Evolutionary conservation across 345 rosid genomes (phyloP).

Genomic region (Melastoma malabathricum): DNA sequence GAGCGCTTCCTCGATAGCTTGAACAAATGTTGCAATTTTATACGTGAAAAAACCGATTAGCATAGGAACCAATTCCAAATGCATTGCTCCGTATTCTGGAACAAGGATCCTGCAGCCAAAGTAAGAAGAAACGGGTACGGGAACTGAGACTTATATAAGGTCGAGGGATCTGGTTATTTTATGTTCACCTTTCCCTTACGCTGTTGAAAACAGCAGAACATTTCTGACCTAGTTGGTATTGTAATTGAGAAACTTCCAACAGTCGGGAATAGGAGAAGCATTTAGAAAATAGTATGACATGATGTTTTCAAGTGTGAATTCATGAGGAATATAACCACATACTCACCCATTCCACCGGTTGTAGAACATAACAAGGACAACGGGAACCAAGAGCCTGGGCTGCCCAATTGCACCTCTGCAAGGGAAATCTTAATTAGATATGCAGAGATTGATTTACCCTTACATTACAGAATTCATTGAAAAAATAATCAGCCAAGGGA

Average conservation of each 20-base stretch:
- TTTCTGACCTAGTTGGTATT: too few species aligned
- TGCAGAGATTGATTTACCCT: too few species aligned
- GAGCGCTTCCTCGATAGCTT: conserved; percentile 70
- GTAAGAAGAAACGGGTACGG: too few species aligned
- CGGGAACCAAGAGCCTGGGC: conserved; percentile 87
- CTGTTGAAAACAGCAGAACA: too few species aligned
- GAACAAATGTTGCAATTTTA: conserved; percentile 79
- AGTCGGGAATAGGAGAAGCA: too few species aligned
- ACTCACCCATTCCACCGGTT: conserved; percentile 87
- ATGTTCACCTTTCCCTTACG: too few species aligned
- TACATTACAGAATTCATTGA: neutral
- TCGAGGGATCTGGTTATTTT: too few species aligned
- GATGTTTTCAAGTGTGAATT: too few species aligned
- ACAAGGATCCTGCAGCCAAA: conserved; percentile 53
- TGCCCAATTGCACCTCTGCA: conserved; percentile 76
- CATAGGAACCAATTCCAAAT: conserved; percentile 75
- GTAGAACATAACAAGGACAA: conserved; percentile 76
- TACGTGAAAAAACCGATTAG: conserved; percentile 88
- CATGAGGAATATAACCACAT: conserved; percentile 22
- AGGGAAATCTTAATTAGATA: conserved; percentile 4
- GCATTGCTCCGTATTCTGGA: conserved; percentile 72
- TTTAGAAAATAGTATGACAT: too few species aligned
- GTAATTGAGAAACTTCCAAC: too few species aligned
- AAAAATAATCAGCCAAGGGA: too few species aligned
- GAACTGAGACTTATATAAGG: too few species aligned